phyloP scores from a whole-genome alignment of 1,139 yeast species.

The Barnettozyma hawaiiensis region DNA sequence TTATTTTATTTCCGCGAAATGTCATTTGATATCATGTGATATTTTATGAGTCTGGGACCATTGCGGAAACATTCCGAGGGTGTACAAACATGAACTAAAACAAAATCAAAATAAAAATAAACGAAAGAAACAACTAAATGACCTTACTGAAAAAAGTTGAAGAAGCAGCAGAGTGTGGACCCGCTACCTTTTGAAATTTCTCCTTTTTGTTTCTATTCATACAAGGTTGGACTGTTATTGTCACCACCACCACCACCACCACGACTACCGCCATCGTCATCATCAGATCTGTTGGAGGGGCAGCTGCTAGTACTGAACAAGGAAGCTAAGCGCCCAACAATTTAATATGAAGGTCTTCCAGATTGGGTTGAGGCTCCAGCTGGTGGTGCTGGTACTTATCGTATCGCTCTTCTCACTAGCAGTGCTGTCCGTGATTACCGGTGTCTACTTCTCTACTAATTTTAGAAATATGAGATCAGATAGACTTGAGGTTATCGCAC shows the following conservation, averaged over 20 bases:
- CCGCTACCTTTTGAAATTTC: no score
- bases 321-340: neutral
- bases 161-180: no score
- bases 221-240: no score
- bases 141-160: no score
- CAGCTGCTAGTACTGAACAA: neutral
- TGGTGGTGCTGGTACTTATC: slow-evolving; percentile 70
- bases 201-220: no score
- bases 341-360: slow-evolving; percentile 21
- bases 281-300: no score
- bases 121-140: no score
- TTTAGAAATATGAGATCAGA: slow-evolving; percentile 62
- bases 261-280: no score
- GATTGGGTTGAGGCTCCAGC: slow-evolving; percentile 51
- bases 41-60: no score
- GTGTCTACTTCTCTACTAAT: slow-evolving; percentile 67
- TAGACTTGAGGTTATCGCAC: slow-evolving; percentile 70
- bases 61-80: neutral
- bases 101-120: no score
- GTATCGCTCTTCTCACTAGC: slow-evolving; percentile 73
- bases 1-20: neutral
- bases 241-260: no score
- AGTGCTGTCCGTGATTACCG: slow-evolving; percentile 72
- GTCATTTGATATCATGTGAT: neutral
- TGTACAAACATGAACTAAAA: no score